phyloP scores from a whole-genome alignment of 108 stramenopile genomes.

The Epipyxis sp. region DNA sequence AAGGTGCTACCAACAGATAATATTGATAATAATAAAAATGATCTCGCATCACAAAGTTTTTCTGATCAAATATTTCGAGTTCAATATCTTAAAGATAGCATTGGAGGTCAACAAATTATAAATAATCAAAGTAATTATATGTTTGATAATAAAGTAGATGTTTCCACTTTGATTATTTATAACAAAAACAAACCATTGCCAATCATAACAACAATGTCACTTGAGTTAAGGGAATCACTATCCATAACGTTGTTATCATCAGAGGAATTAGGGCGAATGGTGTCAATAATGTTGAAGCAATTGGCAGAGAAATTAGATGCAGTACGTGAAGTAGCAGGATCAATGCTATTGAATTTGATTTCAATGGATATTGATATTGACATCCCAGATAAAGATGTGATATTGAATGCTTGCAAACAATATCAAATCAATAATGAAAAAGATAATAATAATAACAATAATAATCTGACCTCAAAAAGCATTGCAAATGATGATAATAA shows the following conservation, averaged over 20 bases:
- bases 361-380: slow-evolving; percentile 48
- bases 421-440: too few species aligned
- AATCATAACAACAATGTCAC: background rate
- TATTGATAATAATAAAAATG: background rate
- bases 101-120: slow-evolving; percentile 24
- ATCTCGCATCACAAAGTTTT: background rate
- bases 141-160: too few species aligned
- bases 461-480: too few species aligned
- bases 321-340: slow-evolving; percentile 76
- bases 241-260: background rate
- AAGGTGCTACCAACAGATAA: too few species aligned
- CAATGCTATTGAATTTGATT: slow-evolving; percentile 64
- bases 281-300: slow-evolving; percentile 70
- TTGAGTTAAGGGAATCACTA: too few species aligned
- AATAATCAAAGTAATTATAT: slow-evolving; percentile 29
- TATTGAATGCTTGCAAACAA: too few species aligned
- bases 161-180: slow-evolving; percentile 33
- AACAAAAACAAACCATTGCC: slow-evolving; percentile 12
- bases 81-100: background rate
- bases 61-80: background rate
- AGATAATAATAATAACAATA: too few species aligned
- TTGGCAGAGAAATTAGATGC: slow-evolving; percentile 83
- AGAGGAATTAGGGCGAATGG: slow-evolving; percentile 28
- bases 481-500: too few species aligned
- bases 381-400: too few species aligned